Conservation (phyloP, 352 stramenopile genomes). For the Phytophthora cryptogea region DNA sequence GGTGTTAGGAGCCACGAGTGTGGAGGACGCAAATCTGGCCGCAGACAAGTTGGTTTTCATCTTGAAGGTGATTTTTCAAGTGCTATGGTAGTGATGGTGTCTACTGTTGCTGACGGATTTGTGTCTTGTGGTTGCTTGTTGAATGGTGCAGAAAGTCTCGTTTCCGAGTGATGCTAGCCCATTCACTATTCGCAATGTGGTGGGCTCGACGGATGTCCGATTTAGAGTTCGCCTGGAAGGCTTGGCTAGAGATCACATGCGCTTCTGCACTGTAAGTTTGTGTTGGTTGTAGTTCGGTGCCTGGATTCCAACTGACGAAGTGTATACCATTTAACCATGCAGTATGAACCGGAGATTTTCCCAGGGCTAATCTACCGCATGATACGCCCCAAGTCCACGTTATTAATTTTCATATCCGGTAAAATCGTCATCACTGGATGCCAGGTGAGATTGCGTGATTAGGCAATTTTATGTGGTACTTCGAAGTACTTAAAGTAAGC, state of each 20-base stretch:
- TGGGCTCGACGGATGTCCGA: constrained; percentile 92
- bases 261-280: constrained; percentile 67
- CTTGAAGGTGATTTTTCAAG: constrained; percentile 42
- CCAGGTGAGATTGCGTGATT: constrained; percentile 48
- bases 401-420: constrained; percentile 99
- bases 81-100: not conserved
- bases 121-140: not conserved
- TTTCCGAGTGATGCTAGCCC: constrained; percentile 47
- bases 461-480: no score
- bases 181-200: constrained; percentile 84
- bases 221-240: constrained; percentile 84
- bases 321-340: not conserved
- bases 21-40: constrained; percentile 43
- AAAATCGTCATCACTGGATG: constrained; percentile 97
- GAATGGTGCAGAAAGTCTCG: constrained; percentile 56
- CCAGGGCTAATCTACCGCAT: constrained; percentile 99
- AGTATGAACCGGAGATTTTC: constrained; percentile 99
- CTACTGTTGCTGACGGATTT: not conserved
- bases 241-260: constrained; percentile 55
- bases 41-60: constrained; percentile 64
- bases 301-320: no score
- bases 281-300: not conserved
- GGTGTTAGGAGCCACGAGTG: constrained; percentile 53
- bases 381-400: constrained; percentile 96
- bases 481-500: no score